Evolutionary conservation across 192 early-diverging fungal species (phyloP).

Genomic region (Piromyces finnis): DNA sequence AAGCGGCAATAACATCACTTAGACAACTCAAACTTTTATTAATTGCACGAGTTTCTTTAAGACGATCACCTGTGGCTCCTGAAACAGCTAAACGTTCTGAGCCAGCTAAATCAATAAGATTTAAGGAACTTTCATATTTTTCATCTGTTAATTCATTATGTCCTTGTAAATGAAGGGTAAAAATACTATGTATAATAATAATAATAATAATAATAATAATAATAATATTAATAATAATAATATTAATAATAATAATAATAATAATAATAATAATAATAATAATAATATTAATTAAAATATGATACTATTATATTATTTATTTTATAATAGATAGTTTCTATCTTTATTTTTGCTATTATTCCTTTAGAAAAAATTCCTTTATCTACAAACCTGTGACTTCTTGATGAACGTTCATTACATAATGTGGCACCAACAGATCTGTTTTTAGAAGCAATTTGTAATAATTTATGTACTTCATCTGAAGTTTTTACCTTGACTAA

Average conservation of each 20-base stretch:
- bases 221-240: constrained; percentile 39
- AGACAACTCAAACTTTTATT: constrained; percentile 82
- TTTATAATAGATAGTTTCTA: too few species aligned
- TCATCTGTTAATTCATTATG: constrained; percentile 60
- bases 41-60: constrained; percentile 86
- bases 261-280: too few species aligned
- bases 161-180: constrained; percentile 64
- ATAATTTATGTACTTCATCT: constrained; percentile 45
- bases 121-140: constrained; percentile 53
- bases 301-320: too few species aligned
- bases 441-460: constrained; percentile 59
- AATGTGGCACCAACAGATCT: constrained; percentile 81
- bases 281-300: too few species aligned
- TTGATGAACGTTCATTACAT: constrained; percentile 83
- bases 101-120: constrained; percentile 89
- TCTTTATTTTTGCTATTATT: too few species aligned
- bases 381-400: constrained; percentile 47
- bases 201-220: background rate
- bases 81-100: constrained; percentile 70
- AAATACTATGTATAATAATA: constrained; percentile 40
- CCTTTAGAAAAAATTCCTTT: too few species aligned
- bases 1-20: constrained; percentile 76
- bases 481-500: constrained; percentile 12
- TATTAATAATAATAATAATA: constrained; percentile 18
- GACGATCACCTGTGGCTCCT: constrained; percentile 68